phyloP scores from a whole-genome alignment of 2,329 filamentous ascomycete species.

The Ophiostoma perfectum region DNA sequence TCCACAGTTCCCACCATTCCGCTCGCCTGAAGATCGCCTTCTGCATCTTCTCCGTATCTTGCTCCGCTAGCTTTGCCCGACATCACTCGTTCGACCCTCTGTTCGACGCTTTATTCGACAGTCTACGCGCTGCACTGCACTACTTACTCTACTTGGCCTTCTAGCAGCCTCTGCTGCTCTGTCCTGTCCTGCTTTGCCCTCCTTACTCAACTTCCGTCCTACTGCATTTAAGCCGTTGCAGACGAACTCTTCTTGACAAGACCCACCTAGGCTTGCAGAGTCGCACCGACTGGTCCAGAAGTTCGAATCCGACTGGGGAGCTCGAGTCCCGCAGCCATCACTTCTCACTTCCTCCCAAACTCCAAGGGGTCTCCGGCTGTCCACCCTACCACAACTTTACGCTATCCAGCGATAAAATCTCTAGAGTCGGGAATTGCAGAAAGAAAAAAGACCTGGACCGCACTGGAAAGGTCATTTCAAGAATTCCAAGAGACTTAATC shows the following conservation, averaged over 20 bases:
- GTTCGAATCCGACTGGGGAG: conserved; percentile 29
- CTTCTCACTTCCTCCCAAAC: conserved; percentile 17
- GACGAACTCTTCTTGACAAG: conserved; percentile 31
- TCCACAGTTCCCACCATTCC: conserved; percentile 21
- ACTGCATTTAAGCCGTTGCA: conserved; percentile 26
- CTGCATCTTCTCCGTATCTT: conserved; percentile 28
- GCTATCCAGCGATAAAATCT: conserved; percentile 26
- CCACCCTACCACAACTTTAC: conserved; percentile 23
- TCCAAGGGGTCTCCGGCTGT: conserved; percentile 13
- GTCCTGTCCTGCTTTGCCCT: neutral
- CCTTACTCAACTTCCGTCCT: neutral
- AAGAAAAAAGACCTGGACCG: neutral
- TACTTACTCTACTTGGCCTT: neutral
- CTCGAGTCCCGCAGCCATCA: conserved; percentile 25
- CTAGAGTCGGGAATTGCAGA: neutral
- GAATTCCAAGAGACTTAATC: neutral
- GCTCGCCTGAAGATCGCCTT: conserved; percentile 17
- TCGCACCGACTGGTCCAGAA: conserved; percentile 34
- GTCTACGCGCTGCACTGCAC: conserved; percentile 1
- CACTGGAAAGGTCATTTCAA: neutral
- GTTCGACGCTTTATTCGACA: neutral
- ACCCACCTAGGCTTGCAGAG: conserved; percentile 28
- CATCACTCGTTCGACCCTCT: neutral
- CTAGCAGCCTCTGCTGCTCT: neutral
- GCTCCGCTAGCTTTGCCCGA: conserved; percentile 18